Evolutionary conservation across 148 eudicot species (phyloP).

Genomic region (Silene conica): DNA sequence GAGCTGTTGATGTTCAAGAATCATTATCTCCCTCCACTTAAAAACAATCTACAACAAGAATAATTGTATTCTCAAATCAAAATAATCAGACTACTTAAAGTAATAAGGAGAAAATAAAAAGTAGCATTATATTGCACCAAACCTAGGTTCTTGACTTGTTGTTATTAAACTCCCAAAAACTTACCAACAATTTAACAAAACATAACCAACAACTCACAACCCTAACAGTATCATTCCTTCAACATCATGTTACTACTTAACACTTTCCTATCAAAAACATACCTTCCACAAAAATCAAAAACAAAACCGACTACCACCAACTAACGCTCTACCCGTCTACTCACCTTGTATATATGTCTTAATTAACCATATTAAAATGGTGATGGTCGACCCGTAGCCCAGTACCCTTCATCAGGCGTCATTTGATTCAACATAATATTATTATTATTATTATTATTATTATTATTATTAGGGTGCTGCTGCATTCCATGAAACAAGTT

Average conservation of each 20-base stretch:
- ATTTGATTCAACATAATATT: conserved; percentile 65
- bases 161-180: conserved; percentile 14
- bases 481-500: conserved; percentile 59
- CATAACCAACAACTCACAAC: conserved; percentile 10
- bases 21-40: too few relatives aligned
- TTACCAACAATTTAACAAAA: conserved; percentile 3
- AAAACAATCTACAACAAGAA: too few relatives aligned
- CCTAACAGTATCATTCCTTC: not conserved
- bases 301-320: not conserved
- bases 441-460: too few relatives aligned
- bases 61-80: not conserved
- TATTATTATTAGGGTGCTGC: conserved; percentile 42
- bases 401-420: conserved; percentile 42
- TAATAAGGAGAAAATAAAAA: too few relatives aligned
- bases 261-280: not conserved
- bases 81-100: not conserved
- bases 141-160: too few relatives aligned
- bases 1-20: too few relatives aligned
- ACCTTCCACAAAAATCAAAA: not conserved
- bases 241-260: not conserved
- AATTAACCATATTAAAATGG: conserved; percentile 6
- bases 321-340: not conserved
- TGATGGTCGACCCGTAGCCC: conserved; percentile 27
- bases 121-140: conserved; percentile 4
- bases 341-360: not conserved